Conservation (phyloP, 768 basidiomycete genomes). For the Brasilioporus rufonigricans region DNA sequence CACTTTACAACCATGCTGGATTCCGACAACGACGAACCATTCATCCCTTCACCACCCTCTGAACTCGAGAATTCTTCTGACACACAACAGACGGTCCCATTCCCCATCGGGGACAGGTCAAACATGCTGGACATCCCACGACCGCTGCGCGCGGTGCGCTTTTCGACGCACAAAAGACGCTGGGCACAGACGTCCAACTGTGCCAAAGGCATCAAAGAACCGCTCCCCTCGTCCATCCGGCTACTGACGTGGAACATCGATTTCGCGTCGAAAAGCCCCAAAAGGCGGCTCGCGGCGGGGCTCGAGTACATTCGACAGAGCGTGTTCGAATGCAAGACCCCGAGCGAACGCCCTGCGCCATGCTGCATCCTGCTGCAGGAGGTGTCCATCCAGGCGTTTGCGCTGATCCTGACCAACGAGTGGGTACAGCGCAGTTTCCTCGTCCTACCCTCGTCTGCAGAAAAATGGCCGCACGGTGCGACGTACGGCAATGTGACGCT, state of each 20-base stretch:
- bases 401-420: conserved; percentile 47
- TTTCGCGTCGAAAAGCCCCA: conserved; percentile 36
- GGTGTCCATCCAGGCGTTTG: conserved; percentile 46
- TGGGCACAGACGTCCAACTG: conserved; percentile 36
- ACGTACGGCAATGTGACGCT: conserved; percentile 71
- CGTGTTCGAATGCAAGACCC: conserved; percentile 45
- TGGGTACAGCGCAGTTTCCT: conserved; percentile 66
- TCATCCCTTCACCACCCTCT: conserved; percentile 29
- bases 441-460: conserved; percentile 51
- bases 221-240: conserved; percentile 44
- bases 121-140: conserved; percentile 27
- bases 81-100: conserved; percentile 20
- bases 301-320: conserved; percentile 55
- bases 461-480: conserved; percentile 52
- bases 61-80: conserved; percentile 27
- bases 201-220: conserved; percentile 33
- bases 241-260: conserved; percentile 77
- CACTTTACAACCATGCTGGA: conserved; percentile 23
- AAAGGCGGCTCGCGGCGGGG: conserved; percentile 45
- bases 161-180: conserved; percentile 30
- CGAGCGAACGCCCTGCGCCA: conserved; percentile 46
- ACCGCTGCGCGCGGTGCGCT: conserved; percentile 33
- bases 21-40: conserved; percentile 30
- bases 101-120: conserved; percentile 15
- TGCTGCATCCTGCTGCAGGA: conserved; percentile 73